Base-by-base conservation (phyloP, 305 asterid species). In the Salvia sclarea region DNA sequence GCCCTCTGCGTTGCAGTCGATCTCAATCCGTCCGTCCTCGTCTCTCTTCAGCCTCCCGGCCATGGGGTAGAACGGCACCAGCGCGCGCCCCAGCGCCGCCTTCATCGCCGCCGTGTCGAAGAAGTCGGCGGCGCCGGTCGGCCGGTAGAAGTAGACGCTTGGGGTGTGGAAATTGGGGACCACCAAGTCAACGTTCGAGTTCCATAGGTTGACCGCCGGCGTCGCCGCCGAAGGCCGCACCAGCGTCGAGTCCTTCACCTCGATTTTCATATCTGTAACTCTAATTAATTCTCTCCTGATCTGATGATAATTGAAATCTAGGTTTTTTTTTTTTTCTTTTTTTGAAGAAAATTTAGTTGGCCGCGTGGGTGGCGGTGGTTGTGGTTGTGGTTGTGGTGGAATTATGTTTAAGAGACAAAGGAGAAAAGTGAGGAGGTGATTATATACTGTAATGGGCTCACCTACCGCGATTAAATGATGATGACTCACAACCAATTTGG, bases 121-220 rank as follows among this genome's bases (percentile, higher is more conserved):
- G 72, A 90, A 90, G 22, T 79, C 59, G 1, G 68, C 55, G 12
- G 83, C 74, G 0, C 86, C 94, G 28, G 66, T 76, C 12, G 89
- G 88, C 53, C 85, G 76, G 74, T 90, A 88, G 76, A 90, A 86
- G 70, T 90, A 90, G 14, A 90, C 95, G 70, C 95, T 86, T 0
- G 97, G 94, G 1, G 97, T 86, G 79, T 90, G 97, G 81, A 88
- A 88, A 54, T 86, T 88, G 2, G 95, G 95, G 5, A 90, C 95
- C 53, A 88, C 97, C 66, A 86, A 49, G 70, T 90, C 97, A 2
- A 90, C 94, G 82, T 88, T 75, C 24, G 96, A 89, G 76, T 86
- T 85, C 96, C 96, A 89, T 17, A 89, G 81, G 66, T 73, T 74
- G 65, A 66, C 56, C 50, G 62, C 11, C 18, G 92, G 90, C 66